Evolutionary conservation across 257 asterid genomes (phyloP), one percentile per base, ranked within the genome.

Genomic region (Leptodermis oblonga): DNA sequence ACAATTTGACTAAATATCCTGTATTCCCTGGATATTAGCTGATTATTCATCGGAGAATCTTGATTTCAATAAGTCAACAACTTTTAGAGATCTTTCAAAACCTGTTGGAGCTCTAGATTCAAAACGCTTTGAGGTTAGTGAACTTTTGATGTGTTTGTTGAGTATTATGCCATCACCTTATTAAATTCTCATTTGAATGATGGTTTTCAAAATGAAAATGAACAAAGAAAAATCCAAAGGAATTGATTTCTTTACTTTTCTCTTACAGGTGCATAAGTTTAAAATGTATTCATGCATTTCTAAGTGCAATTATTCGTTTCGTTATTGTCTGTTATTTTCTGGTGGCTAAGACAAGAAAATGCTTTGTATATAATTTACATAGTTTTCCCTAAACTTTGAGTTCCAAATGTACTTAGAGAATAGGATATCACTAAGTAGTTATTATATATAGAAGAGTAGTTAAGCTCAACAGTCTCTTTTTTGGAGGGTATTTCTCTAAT

Each of bases 1-100:
- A 89, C 82, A 97, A 93, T 85, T 72, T 93, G 77, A 93, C 99
- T 46, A 97, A 93, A 67, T 93, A 93, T 85, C 99, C 99, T n/a
- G 92, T 93, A 80, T 90, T 77, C 99, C 99, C 28, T 93, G 99
- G 99, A 79, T 93, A 53, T 75, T 93, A 78, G 96, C 99, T 20
- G 99, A 93, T 78, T 93, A 93, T 80, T 79, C 88, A 62, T 93
- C 99, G 18, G 96, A 89, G 80, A 77, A 70, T 76, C 96, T 93
- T 74, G 99, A 93, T 86, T 85, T 90, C 79, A 90, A 90, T 75
- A 87, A 85, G 82, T 83, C 99, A 3, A 78, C 99, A 59, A 88
- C 97, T 72, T 93, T 88, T 81, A 86, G 99, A 85, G 99, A 93
- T 84, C 87, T 93, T 64, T 93, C 99, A 64, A 93, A 90, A 83